These are phyloP conservation scores for Colletotrichum nymphaeae DNA, from an alignment of 2,329 filamentous ascomycete species.

Conservation along the genomic window DNA sequence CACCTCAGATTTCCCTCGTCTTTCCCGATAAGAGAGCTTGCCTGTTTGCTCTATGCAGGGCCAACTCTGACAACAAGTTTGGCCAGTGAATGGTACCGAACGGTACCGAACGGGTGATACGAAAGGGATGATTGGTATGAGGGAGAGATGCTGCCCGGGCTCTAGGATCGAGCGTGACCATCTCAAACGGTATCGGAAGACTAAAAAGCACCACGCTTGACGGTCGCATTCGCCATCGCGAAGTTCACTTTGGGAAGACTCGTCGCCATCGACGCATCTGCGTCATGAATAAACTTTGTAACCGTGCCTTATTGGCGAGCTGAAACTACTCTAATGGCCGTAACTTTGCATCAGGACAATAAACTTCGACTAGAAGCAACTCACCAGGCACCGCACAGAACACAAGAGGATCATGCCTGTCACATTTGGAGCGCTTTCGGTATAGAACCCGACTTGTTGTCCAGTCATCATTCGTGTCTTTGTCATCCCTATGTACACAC, in stretches of 20 bases:
- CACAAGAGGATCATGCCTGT: background rate
- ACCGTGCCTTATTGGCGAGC: background rate
- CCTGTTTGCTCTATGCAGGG: background rate
- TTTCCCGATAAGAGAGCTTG: background rate
- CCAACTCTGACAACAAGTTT: no score
- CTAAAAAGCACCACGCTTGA: background rate
- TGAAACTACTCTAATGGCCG: background rate
- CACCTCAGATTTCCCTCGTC: background rate
- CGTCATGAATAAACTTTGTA: background rate
- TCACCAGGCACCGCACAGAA: background rate
- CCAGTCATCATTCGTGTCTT: conserved; percentile 1
- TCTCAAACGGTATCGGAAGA: background rate
- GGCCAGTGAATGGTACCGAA: no score
- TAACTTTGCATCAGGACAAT: background rate
- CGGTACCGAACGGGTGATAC: no score
- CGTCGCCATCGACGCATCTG: background rate
- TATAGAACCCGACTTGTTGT: background rate
- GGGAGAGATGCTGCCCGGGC: background rate
- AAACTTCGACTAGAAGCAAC: background rate
- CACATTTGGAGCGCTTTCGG: background rate
- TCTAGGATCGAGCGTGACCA: background rate
- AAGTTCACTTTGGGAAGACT: background rate
- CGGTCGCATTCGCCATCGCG: background rate
- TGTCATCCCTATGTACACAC: conserved; percentile 20
- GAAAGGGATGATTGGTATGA: background rate